Evolutionary conservation across 192 early-diverging fungal genomes (phyloP).

Genomic region (Backusella westeae): DNA sequence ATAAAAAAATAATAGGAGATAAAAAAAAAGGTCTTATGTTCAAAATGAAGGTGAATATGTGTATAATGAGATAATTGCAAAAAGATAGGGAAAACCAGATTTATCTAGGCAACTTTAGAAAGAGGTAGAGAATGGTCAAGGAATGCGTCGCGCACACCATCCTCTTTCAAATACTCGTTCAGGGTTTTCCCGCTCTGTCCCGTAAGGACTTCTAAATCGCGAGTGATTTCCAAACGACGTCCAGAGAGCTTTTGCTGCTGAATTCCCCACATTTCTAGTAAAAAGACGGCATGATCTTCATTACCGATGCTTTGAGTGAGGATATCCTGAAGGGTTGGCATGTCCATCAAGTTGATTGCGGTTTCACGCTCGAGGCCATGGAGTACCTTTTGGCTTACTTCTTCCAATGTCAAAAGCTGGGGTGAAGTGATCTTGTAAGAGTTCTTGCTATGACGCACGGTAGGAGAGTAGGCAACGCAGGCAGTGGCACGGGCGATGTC

Average conservation of each 20-base stretch:
- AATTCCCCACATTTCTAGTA: slow-evolving; percentile 41
- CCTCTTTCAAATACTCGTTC: slow-evolving; percentile 34
- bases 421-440: slow-evolving; percentile 35
- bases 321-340: slow-evolving; percentile 17
- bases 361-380: slow-evolving; percentile 30
- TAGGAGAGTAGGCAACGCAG: slow-evolving; percentile 31
- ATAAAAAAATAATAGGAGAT: no score
- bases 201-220: slow-evolving; percentile 37
- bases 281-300: slow-evolving; percentile 36
- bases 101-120: slow-evolving; percentile 14
- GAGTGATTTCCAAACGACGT: slow-evolving; percentile 38
- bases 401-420: slow-evolving; percentile 35
- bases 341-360: slow-evolving; percentile 28
- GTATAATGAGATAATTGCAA: not conserved
- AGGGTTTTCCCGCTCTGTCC: slow-evolving; percentile 39
- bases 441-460: slow-evolving; percentile 17
- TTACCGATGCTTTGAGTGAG: slow-evolving; percentile 27
- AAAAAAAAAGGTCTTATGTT: not conserved
- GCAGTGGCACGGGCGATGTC: slow-evolving; percentile 38
- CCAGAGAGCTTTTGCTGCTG: slow-evolving; percentile 26
- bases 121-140: not conserved
- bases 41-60: not conserved
- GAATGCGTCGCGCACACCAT: slow-evolving; percentile 28
- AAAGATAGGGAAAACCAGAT: not conserved
- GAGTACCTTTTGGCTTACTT: slow-evolving; percentile 32